Evolutionary conservation across 768 basidiomycete genomes (phyloP).

Genomic region (Tricholoma hemisulphureum): DNA sequence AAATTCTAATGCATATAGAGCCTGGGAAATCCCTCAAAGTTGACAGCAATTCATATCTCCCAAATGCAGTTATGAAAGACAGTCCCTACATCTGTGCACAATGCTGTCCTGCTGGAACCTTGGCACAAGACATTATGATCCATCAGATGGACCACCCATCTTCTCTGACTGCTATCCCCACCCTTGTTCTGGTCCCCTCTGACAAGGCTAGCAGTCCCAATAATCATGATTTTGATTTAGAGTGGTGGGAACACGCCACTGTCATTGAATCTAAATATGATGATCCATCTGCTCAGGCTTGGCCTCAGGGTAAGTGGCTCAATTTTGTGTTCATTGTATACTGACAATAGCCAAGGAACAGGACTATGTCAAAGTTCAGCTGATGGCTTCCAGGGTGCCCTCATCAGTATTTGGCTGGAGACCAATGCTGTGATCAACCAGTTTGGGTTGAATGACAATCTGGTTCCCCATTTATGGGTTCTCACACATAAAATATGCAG

Average conservation of each 20-base stretch:
- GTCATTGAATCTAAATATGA: neutral
- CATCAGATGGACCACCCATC: neutral
- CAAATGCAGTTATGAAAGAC: neutral
- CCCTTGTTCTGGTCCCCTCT: neutral
- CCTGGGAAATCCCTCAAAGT: neutral
- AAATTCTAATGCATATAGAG: neutral
- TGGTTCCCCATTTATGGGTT: neutral
- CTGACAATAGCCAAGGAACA: neutral
- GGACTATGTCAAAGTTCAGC: neutral
- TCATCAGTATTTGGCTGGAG: slow-evolving; percentile 2
- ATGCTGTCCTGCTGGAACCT: neutral
- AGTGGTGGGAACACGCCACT: neutral
- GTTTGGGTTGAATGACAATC: slow-evolving; percentile 1
- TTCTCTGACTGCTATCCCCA: neutral
- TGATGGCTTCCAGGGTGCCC: slow-evolving; percentile 1
- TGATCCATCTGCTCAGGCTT: neutral
- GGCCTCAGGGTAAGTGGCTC: neutral
- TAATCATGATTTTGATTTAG: neutral
- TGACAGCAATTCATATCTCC: slow-evolving; percentile 3
- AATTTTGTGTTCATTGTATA: neutral
- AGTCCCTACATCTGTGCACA: slow-evolving; percentile 4
- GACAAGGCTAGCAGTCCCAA: neutral
- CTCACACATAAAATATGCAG: slow-evolving; percentile 1
- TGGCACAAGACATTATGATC: slow-evolving; percentile 5
- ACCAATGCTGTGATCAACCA: neutral